Base-by-base conservation (phyloP, 140 eudicot species). In the Artemisia princeps region DNA sequence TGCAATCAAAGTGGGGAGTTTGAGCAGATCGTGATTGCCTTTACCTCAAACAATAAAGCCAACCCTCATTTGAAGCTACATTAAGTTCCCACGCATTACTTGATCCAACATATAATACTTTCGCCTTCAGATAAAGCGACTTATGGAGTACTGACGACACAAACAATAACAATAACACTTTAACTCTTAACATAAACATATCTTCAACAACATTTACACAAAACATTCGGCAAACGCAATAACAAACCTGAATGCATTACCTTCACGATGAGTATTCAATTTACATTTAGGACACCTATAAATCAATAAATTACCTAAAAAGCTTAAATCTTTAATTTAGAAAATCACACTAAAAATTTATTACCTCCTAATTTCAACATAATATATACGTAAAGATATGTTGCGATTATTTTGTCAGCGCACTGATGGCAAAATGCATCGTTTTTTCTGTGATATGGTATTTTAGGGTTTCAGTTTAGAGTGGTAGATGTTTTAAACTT, bases 161-260 rank as follows among this genome's bases (percentile, higher is more conserved):
- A 33, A 22, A 40, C 67, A 73, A n/a, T 9, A 24, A 15, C 73
- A 24, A 15, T 71, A 14, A 73, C 30, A 72, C 40, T 62, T 67
- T 55, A 55, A 68, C 4, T 7, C 10, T 49, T 22, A 48, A 22
- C 24, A 2, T 13, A 10, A 11, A 64, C 13, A 12, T 12, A 23
- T 64, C 12, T 20, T 64, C 51, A 19, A 16, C 2, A 24, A 37
- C 7, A 26, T 24, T 49, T 57, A 20, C 7, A 22, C 14, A 1
- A 42, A 20, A 65, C 30, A 26, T 26, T 16, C 7, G 67, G 24
- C 51, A 30, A 45, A 67, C 55, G 33, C 30, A 52, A 50, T 72
- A 20, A 83, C 94, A n/a, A 80, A 91, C 96, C 96, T 85, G 86
- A 91, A 91, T 60, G 97, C 84, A 75, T 96, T 92, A 59, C 84